These are phyloP conservation scores for Gillenia trifoliata DNA, from an alignment of 306 rosid genomes.

Conservation along the genomic window DNA sequence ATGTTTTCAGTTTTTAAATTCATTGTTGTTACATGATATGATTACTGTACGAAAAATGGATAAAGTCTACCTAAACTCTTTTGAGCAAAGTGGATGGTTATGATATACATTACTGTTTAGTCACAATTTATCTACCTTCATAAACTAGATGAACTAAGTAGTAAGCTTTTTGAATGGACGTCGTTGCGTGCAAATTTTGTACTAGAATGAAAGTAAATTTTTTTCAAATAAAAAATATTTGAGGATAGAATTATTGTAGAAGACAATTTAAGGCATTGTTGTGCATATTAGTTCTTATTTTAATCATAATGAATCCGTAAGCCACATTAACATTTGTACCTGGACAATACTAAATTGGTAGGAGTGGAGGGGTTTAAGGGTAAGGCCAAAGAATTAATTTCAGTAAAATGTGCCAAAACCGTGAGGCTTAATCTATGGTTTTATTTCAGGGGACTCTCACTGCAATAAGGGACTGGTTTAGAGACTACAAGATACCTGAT, in stretches of 20 bases:
- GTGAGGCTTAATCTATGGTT: constrained; percentile 20
- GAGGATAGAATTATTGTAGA: neutral
- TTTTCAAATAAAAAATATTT: neutral
- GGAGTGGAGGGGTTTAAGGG: neutral
- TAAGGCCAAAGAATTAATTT: neutral
- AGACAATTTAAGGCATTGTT: neutral
- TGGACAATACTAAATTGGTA: neutral
- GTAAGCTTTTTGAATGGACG: neutral
- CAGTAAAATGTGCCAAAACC: neutral
- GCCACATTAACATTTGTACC: neutral
- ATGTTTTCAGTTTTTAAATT: neutral
- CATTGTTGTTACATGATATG: neutral
- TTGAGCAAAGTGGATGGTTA: neutral
- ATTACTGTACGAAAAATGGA: neutral
- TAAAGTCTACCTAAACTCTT: neutral
- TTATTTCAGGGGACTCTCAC: constrained; percentile 78
- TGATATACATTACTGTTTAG: neutral
- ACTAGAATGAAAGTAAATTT: neutral
- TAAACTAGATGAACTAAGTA: neutral
- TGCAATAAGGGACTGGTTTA: constrained; percentile 90
- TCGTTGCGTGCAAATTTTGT: too few species aligned
- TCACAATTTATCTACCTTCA: neutral
- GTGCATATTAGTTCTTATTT: neutral
- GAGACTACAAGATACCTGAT: constrained; percentile 97
- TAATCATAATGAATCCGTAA: neutral